Base-by-base conservation (phyloP, 352 stramenopile genomes). In the Nothophytophthora sp. region DNA sequence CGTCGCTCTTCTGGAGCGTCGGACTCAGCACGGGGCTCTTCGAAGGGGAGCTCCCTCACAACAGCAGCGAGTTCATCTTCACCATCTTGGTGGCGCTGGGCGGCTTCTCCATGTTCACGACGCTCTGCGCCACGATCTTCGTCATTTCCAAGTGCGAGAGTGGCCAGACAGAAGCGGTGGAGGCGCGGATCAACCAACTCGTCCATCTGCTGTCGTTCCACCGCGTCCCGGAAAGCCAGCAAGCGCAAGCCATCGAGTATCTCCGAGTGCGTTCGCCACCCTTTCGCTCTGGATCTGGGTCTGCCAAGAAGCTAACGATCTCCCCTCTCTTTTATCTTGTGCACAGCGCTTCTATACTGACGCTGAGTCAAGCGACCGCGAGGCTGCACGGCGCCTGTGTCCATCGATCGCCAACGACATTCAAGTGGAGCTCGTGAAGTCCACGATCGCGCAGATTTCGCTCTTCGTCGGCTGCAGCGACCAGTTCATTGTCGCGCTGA, bases 121-220 rank as follows among this genome's bases (percentile, higher is more conserved):
- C 63, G 1, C 66, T 90, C 16, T 87, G 81, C 4, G 77, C 77
- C 0, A 92, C 78, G 19, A 80, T 92, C 38, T 92, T 92, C 49
- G 83, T 87, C 33, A 76, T 90, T 23, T 92, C 82, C 22, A 89
- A 88, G 47, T 90, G 81, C 28, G 71, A 90, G 56, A 87, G 77
- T 34, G 76, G 81, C 3, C 73, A 79, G 10, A 64, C 66, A 0
- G 81, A 90, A 48, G 63, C 67, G 0, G 73, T 77, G 0, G 77
- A 89, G 25, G 82, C 77, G 5, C 60, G 71, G 13, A 86, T 89
- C 45, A 89, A 90, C 27, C 82, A 92, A 23, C 69, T 92, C 4
- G 73, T 83, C 20, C 80, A 90, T 45, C 51, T 90, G 28, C 60
- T 90, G 2, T 81, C 63, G 0, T 92, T 90, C 22, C 79, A 92